These are phyloP conservation scores for Pyrus betulifolia DNA, from an alignment of 306 rosid genomes.

Conservation along the genomic window DNA sequence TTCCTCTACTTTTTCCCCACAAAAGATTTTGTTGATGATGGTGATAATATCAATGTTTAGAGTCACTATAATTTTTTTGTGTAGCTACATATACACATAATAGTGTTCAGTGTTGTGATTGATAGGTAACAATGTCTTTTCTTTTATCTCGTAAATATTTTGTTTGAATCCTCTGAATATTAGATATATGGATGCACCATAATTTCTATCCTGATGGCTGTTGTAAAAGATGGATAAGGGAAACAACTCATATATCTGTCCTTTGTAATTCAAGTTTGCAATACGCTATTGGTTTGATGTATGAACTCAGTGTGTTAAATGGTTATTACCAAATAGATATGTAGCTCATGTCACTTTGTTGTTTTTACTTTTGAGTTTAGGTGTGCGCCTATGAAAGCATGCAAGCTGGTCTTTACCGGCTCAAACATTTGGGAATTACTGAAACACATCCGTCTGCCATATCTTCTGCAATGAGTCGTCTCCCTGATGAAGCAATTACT, in stretches of 20 bases:
- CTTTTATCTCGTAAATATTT: too few relatives aligned
- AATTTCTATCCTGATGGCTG: too few relatives aligned
- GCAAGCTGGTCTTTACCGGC: conserved; percentile 96
- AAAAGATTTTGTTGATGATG: too few relatives aligned
- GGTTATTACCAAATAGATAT: background rate
- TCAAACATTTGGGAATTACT: conserved; percentile 85
- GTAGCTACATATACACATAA: too few relatives aligned
- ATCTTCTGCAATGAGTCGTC: conserved; percentile 90
- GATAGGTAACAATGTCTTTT: too few relatives aligned
- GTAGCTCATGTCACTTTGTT: background rate
- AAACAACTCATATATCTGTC: background rate
- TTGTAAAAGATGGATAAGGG: background rate
- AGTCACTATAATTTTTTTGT: too few relatives aligned
- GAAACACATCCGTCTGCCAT: conserved; percentile 75
- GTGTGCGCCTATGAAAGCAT: conserved; percentile 94
- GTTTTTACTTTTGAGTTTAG: conserved; percentile 26
- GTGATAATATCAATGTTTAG: too few relatives aligned
- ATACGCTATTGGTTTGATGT: too few relatives aligned
- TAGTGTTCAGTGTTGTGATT: too few relatives aligned
- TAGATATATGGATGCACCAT: too few relatives aligned
- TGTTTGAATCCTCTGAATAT: too few relatives aligned
- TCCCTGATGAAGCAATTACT: conserved; percentile 89
- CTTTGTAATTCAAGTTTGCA: background rate
- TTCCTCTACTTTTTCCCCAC: too few relatives aligned
- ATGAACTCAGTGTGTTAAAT: background rate